A percentile compares a stretch with the other conserved stretches of the same genome.
phyloP scores from a whole-genome alignment of 495 filamentous ascomycete genomes.

The Jackrogersella multiformis region DNA sequence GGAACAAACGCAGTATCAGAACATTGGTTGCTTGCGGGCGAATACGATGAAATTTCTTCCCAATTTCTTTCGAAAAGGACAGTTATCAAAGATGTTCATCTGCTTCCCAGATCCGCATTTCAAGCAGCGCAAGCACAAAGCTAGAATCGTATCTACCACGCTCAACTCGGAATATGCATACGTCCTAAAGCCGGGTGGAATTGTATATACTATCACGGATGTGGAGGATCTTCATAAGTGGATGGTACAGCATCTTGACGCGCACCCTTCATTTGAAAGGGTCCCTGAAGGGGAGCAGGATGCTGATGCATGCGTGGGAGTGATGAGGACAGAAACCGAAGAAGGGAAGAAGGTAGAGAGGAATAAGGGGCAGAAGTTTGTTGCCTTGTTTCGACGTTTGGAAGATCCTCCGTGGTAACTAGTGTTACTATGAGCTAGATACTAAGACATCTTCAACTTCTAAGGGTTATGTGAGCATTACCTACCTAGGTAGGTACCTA shows the following conservation, averaged over 20 bases:
- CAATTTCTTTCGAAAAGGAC: slow-evolving; percentile 83
- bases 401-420: slow-evolving; percentile 79
- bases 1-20: slow-evolving; percentile 73
- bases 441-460: too few relatives aligned
- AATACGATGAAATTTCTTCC: slow-evolving; percentile 99
- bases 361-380: slow-evolving; percentile 87
- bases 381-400: slow-evolving; percentile 82
- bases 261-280: slow-evolving; percentile 72
- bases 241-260: slow-evolving; percentile 87
- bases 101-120: slow-evolving; percentile 99
- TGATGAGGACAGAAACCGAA: slow-evolving; percentile 90
- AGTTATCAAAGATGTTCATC: slow-evolving; percentile 91
- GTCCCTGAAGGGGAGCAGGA: slow-evolving; percentile 72
- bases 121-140: slow-evolving; percentile 96
- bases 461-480: too few relatives aligned
- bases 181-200: slow-evolving; percentile 80
- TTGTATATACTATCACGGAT: slow-evolving; percentile 96
- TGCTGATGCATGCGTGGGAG: slow-evolving; percentile 75
- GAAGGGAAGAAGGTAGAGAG: slow-evolving; percentile 97
- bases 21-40: slow-evolving; percentile 83
- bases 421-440: not conserved
- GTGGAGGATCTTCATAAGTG: slow-evolving; percentile 92
- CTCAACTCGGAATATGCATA: slow-evolving; percentile 95
- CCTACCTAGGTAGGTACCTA: not conserved
- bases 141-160: slow-evolving; percentile 87